These are phyloP conservation scores for Fusarium tupiense DNA, from an alignment of 2,329 filamentous ascomycete species.

Conservation along the genomic window DNA sequence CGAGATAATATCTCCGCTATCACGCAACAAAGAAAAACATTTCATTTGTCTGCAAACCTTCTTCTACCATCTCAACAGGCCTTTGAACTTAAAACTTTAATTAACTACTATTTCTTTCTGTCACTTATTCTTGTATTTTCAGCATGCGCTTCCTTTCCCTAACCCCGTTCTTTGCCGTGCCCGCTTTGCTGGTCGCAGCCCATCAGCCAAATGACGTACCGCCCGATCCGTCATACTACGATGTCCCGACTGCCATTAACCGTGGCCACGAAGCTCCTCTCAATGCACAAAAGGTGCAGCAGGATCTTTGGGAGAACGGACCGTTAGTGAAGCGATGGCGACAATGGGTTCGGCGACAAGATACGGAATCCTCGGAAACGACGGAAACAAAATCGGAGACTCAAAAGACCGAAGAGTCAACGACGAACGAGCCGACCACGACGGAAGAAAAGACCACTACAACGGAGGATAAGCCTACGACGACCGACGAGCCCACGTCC, in stretches of 20 bases:
- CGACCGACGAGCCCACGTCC: neutral
- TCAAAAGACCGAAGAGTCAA: neutral
- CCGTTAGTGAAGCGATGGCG: constrained; percentile 4
- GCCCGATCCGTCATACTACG: neutral
- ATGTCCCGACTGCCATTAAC: neutral
- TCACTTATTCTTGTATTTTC: neutral
- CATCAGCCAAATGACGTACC: neutral
- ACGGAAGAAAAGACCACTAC: neutral
- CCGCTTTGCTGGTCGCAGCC: neutral
- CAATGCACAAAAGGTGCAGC: neutral
- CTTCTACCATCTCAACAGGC: neutral
- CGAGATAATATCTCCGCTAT: neutral
- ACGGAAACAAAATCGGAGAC: neutral
- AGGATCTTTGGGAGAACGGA: neutral
- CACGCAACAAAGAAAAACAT: neutral
- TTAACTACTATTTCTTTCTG: neutral
- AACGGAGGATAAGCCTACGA: neutral
- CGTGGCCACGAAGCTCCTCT: too few relatives aligned
- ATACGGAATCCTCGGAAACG: neutral
- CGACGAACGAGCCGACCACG: neutral
- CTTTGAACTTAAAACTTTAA: too few relatives aligned
- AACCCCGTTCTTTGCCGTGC: neutral
- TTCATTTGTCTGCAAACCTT: neutral
- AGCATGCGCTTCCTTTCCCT: neutral
- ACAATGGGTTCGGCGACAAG: constrained; percentile 19